A percentile compares a stretch with the other conserved stretches of the same genome.
These are phyloP conservation scores for Houttuynia cordata DNA, from an alignment of 164 flowering plant species.

Conservation along the genomic window DNA sequence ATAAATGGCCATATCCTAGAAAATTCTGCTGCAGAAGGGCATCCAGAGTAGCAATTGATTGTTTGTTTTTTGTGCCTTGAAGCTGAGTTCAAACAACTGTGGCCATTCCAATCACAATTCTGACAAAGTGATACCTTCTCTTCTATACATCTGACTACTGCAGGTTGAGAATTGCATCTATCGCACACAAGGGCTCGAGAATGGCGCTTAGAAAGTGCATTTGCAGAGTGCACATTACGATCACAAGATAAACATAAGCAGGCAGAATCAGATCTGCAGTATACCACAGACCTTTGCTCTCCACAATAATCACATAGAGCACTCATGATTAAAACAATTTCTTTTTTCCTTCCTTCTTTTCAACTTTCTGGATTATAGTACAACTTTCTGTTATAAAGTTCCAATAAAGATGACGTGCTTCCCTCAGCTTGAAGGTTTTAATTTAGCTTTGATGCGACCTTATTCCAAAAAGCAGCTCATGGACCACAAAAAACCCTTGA, in stretches of 20 bases:
- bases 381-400: neutral
- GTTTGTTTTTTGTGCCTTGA: constrained; percentile 51
- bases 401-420: neutral
- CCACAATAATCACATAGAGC: constrained; percentile 77
- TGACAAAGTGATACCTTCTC: constrained; percentile 74
- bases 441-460: neutral
- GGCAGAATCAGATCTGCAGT: constrained; percentile 88
- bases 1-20: constrained; percentile 71
- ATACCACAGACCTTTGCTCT: constrained; percentile 72
- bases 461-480: neutral
- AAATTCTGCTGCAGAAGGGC: constrained; percentile 76
- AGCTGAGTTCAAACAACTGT: constrained; percentile 25
- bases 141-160: constrained; percentile 59
- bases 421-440: neutral
- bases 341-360: neutral
- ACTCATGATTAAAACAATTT: constrained; percentile 37
- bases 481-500: neutral
- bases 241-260: constrained; percentile 89
- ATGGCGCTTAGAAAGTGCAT: constrained; percentile 83
- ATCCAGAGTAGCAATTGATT: constrained; percentile 75
- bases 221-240: constrained; percentile 86
- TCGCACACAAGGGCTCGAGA: constrained; percentile 79
- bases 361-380: neutral
- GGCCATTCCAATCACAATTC: constrained; percentile 74
- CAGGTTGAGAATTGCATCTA: constrained; percentile 76